phyloP scores from a whole-genome alignment of 352 stramenopile species.

The Phytophthora pseudosyringae region DNA sequence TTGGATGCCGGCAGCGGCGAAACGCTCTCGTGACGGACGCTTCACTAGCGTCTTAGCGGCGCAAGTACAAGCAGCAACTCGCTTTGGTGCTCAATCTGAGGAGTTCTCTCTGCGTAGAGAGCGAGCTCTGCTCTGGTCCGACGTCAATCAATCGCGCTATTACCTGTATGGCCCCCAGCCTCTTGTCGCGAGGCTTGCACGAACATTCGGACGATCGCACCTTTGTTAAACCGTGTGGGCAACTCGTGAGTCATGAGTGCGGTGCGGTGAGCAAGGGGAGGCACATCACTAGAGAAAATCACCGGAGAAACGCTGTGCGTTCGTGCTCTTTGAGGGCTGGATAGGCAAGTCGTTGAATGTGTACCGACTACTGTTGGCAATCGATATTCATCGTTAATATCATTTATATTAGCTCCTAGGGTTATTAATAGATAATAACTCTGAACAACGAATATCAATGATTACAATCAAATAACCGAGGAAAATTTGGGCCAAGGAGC shows the following conservation, averaged over 20 bases:
- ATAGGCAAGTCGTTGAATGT: slow-evolving; percentile 4
- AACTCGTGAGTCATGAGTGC: background rate
- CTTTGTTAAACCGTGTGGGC: slow-evolving; percentile 11
- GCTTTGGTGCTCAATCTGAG: slow-evolving; percentile 3
- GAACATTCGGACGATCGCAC: slow-evolving; percentile 18
- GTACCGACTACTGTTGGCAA: background rate
- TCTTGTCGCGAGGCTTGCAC: background rate
- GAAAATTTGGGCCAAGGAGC: no score
- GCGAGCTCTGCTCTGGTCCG: no score
- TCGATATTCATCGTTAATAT: no score
- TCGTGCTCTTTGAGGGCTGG: background rate
- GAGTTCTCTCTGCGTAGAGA: background rate
- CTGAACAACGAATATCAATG: no score
- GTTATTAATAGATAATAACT: no score
- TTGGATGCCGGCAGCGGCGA: background rate
- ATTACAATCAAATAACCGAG: no score
- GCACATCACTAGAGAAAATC: slow-evolving; percentile 12
- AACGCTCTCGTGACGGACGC: background rate
- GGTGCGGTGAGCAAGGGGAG: background rate
- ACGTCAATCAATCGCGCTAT: no score
- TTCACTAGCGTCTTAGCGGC: background rate
- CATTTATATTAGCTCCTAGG: no score
- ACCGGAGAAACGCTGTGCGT: background rate
- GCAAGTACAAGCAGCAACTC: background rate
- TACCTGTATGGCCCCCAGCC: no score